Evolutionary conservation across 768 basidiomycete genomes (phyloP).

Genomic region (Rhodotorula graminis): DNA sequence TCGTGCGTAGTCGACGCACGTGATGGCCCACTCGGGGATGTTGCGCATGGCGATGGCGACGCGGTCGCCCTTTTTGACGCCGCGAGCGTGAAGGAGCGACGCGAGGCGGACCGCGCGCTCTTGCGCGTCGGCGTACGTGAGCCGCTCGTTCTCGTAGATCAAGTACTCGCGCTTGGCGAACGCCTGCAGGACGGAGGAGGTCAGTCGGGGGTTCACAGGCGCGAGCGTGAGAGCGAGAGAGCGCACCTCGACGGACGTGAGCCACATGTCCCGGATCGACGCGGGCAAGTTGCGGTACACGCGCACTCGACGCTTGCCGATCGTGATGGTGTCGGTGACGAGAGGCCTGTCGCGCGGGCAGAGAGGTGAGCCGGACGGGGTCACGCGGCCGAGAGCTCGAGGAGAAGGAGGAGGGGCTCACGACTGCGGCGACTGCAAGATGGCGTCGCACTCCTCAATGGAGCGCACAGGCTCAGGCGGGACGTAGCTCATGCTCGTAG

Average conservation of each 20-base stretch:
- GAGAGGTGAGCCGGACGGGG: fast-evolving
- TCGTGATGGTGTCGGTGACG: slow-evolving; percentile 53
- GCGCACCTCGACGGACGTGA: slow-evolving; percentile 34
- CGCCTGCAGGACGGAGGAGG: slow-evolving; percentile 44
- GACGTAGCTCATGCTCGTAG: background rate
- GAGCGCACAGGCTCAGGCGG: slow-evolving; percentile 1
- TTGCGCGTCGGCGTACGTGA: slow-evolving; percentile 55
- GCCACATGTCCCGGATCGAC: slow-evolving; percentile 58
- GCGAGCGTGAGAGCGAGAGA: background rate
- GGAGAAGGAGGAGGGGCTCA: background rate
- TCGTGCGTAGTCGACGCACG: no score
- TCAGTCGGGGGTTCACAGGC: no score
- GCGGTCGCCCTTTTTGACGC: slow-evolving; percentile 53
- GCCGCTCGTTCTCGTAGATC: slow-evolving; percentile 56
- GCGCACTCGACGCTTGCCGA: slow-evolving; percentile 55
- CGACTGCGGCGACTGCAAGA: slow-evolving; percentile 9
- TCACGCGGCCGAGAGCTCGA: background rate
- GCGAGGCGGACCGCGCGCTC: slow-evolving; percentile 26
- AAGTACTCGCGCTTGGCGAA: slow-evolving; percentile 55
- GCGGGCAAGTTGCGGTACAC: slow-evolving; percentile 60
- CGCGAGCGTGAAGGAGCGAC: slow-evolving; percentile 52
- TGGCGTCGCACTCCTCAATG: slow-evolving; percentile 8
- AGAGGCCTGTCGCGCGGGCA: slow-evolving; percentile 49
- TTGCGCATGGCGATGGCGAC: slow-evolving; percentile 65
- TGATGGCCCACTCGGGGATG: slow-evolving; percentile 51